phyloP scores from a whole-genome alignment of 2,329 filamentous ascomycete species.

The Zymoseptoria pseudotritici region DNA sequence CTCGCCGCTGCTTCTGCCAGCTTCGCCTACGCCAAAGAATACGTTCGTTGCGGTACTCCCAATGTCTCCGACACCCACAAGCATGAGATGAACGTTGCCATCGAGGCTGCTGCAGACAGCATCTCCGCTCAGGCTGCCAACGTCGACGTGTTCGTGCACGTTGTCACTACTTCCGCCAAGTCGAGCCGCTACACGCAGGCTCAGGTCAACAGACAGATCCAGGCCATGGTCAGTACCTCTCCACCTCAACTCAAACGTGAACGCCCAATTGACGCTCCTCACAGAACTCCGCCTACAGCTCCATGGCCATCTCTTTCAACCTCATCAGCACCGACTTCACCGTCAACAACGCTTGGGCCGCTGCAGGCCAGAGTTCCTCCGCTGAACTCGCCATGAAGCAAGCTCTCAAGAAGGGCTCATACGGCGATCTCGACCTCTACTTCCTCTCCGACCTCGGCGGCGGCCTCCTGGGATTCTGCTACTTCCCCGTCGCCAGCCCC shows the following conservation, averaged over 20 bases:
- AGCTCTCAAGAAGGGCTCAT: conserved; percentile 44
- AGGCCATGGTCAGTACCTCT: not conserved
- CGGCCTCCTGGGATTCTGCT: conserved; percentile 19
- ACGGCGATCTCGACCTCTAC: conserved; percentile 48
- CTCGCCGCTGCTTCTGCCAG: not conserved
- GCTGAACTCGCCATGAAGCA: conserved; percentile 40
- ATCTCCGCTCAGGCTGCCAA: not conserved
- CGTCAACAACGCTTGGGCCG: conserved; percentile 46
- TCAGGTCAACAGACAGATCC: conserved; percentile 8
- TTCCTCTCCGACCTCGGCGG: conserved; percentile 45
- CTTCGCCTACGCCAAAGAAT: not conserved
- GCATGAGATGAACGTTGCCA: not conserved
- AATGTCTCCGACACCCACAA: not conserved
- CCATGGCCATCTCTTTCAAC: conserved; percentile 34
- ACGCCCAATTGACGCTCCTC: not conserved
- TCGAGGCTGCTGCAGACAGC: conserved; percentile 1
- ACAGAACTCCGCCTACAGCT: conserved; percentile 30
- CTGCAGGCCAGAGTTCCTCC: conserved; percentile 36
- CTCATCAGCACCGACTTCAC: conserved; percentile 42
- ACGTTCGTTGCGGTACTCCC: conserved; percentile 6
- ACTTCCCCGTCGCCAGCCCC: conserved; percentile 25
- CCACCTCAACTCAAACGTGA: not conserved
- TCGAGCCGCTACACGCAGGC: conserved; percentile 1
- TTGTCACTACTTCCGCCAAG: conserved; percentile 30
- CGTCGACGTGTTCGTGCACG: conserved; percentile 31